Conservation (phyloP, 768 basidiomycete species). For the Phlegmacium glaucopus region DNA sequence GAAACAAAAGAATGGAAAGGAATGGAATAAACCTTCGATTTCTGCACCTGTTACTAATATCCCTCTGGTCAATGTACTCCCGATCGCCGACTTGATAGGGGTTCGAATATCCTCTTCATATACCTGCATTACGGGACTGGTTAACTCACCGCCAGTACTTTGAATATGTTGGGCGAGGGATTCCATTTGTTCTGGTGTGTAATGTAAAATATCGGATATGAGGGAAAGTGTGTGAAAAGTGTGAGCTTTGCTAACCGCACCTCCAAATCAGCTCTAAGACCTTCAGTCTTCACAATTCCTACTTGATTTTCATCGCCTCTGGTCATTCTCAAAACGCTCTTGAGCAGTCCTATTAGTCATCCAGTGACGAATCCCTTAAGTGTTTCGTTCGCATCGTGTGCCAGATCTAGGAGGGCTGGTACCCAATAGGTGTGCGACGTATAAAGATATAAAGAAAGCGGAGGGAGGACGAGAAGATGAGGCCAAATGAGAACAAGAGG, state of each 20-base stretch:
- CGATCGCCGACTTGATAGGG: constrained; percentile 76
- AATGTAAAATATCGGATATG: constrained; percentile 75
- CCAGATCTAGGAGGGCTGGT: constrained; percentile 48
- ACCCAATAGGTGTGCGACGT: constrained; percentile 45
- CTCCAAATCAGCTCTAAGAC: constrained; percentile 81
- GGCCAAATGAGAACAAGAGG: constrained; percentile 78
- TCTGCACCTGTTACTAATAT: constrained; percentile 93
- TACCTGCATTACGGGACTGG: constrained; percentile 71
- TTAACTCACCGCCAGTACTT: constrained; percentile 66
- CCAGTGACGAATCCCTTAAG: constrained; percentile 70
- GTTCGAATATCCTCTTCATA: constrained; percentile 91
- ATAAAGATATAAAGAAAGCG: constrained; percentile 57
- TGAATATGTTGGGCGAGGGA: constrained; percentile 63
- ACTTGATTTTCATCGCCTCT: constrained; percentile 73
- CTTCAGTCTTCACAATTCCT: constrained; percentile 75
- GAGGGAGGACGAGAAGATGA: constrained; percentile 71
- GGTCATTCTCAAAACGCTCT: constrained; percentile 78
- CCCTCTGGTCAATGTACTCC: constrained; percentile 78
- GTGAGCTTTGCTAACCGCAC: constrained; percentile 37
- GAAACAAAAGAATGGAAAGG: no score
- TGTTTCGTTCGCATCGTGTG: constrained; percentile 62
- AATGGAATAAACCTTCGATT: constrained; percentile 77
- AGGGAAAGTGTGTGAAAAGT: constrained; percentile 56
- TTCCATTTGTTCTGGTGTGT: constrained; percentile 58
- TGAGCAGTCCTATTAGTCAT: constrained; percentile 87